Evolutionary conservation across 2,329 filamentous ascomycete species (phyloP).

Genomic region (Phyllosticta citribraziliensis): DNA sequence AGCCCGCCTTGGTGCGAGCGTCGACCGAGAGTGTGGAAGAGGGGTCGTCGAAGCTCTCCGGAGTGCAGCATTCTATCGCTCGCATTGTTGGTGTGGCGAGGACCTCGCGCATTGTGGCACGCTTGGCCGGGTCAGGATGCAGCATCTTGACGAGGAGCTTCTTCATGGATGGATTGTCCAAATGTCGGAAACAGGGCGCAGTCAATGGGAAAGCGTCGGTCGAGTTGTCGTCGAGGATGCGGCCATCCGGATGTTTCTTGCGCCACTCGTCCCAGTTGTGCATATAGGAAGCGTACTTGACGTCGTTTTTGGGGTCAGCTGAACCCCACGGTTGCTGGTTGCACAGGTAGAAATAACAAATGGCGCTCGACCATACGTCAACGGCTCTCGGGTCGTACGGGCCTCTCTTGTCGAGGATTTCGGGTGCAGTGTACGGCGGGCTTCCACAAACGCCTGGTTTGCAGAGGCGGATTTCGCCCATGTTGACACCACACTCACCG

Average conservation of each 20-base stretch:
- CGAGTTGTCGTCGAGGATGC: slow-evolving; percentile 40
- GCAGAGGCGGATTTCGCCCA: slow-evolving; percentile 62
- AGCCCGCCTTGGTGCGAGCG: slow-evolving; percentile 37
- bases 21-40: slow-evolving; percentile 46
- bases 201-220: slow-evolving; percentile 53
- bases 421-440: slow-evolving; percentile 77
- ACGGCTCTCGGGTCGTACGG: slow-evolving; percentile 66
- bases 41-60: slow-evolving; percentile 59
- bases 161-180: slow-evolving; percentile 59
- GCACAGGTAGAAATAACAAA: slow-evolving; percentile 75
- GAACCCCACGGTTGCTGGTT: slow-evolving; percentile 69
- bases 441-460: slow-evolving; percentile 75
- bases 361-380: slow-evolving; percentile 78
- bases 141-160: slow-evolving; percentile 72
- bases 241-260: slow-evolving; percentile 41
- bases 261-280: slow-evolving; percentile 62
- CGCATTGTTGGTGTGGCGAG: slow-evolving; percentile 63
- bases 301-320: slow-evolving; percentile 44
- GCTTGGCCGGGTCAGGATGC: slow-evolving; percentile 62
- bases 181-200: slow-evolving; percentile 51
- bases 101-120: slow-evolving; percentile 59
- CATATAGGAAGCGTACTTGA: slow-evolving; percentile 54
- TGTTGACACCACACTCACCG: slow-evolving; percentile 63
- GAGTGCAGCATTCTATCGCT: slow-evolving; percentile 68
- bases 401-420: slow-evolving; percentile 60